phyloP scores from a whole-genome alignment of 768 basidiomycete genomes.

The Pleurotus ostreatus region DNA sequence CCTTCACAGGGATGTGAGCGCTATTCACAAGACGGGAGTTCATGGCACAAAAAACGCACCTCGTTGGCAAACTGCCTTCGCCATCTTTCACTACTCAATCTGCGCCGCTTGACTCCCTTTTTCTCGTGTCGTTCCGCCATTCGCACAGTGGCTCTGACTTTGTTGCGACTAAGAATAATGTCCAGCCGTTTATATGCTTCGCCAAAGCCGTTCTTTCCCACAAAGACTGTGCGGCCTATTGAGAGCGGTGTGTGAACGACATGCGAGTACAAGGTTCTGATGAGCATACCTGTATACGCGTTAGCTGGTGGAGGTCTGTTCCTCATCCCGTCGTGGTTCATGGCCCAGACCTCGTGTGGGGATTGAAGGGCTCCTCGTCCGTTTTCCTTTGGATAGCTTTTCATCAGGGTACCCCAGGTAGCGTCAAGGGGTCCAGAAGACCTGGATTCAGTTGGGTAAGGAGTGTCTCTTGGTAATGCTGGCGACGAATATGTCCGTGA shows the following conservation, averaged over 20 bases:
- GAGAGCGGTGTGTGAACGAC: not conserved
- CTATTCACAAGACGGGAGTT: slow-evolving; percentile 8
- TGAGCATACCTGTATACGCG: slow-evolving; percentile 51
- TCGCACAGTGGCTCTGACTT: slow-evolving; percentile 46
- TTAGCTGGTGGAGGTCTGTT: slow-evolving; percentile 33
- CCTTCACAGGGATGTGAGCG: slow-evolving; percentile 38
- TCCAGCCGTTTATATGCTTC: slow-evolving; percentile 48
- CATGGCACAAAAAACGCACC: slow-evolving; percentile 35
- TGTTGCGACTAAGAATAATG: slow-evolving; percentile 49
- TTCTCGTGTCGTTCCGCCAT: slow-evolving; percentile 70
- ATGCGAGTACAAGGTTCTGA: slow-evolving; percentile 2
- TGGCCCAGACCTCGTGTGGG: slow-evolving; percentile 40
- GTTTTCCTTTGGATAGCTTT: not conserved
- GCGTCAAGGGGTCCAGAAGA: slow-evolving; percentile 5
- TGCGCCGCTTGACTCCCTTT: slow-evolving; percentile 73
- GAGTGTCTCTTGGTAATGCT: not conserved
- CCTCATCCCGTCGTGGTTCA: slow-evolving; percentile 18
- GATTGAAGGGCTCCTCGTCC: slow-evolving; percentile 6
- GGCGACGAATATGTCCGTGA: not conserved
- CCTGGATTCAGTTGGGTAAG: not conserved
- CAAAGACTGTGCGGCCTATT: slow-evolving; percentile 59
- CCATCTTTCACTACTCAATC: slow-evolving; percentile 75
- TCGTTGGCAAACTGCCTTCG: slow-evolving; percentile 75
- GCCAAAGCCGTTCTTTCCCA: slow-evolving; percentile 38
- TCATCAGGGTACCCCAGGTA: not conserved